Conservation (phyloP, 345 rosid genomes). For the Alliaria petiolata region DNA sequence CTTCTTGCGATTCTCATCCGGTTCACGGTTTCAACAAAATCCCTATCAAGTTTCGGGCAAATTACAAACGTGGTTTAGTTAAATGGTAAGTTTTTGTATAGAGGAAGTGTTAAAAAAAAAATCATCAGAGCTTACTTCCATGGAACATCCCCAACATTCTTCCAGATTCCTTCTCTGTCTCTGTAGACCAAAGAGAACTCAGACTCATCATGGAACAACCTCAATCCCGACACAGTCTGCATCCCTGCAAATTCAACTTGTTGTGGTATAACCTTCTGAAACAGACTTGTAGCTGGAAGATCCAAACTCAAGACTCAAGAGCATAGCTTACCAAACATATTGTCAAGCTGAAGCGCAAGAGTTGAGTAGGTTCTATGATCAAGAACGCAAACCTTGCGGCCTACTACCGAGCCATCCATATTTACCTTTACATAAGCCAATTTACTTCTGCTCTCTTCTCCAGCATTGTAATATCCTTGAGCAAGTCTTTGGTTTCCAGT, state of each 20-base stretch:
- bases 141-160: conserved; percentile 59
- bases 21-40: conserved; percentile 47
- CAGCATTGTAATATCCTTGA: conserved; percentile 34
- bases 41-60: conserved; percentile 36
- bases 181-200: conserved; percentile 55
- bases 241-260: conserved; percentile 37
- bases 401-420: conserved; percentile 72
- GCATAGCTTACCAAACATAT: conserved; percentile 60
- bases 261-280: not conserved
- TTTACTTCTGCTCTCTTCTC: conserved; percentile 52
- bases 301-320: not conserved
- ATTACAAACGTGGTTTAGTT: not conserved
- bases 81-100: not conserved
- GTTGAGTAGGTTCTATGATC: conserved; percentile 46
- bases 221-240: conserved; percentile 43
- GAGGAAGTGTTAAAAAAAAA: not conserved
- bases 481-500: conserved; percentile 4
- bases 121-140: conserved; percentile 53
- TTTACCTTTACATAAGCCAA: conserved; percentile 62
- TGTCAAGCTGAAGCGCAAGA: conserved; percentile 62
- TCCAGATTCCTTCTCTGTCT: conserved; percentile 61
- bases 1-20: conserved; percentile 59
- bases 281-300: conserved; percentile 9
- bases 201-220: conserved; percentile 49
- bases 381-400: conserved; percentile 68